Evolutionary conservation across 805 yeast species (phyloP), one percentile per base, ranked within the genome.

Genomic region (Kuraishia borneana): DNA sequence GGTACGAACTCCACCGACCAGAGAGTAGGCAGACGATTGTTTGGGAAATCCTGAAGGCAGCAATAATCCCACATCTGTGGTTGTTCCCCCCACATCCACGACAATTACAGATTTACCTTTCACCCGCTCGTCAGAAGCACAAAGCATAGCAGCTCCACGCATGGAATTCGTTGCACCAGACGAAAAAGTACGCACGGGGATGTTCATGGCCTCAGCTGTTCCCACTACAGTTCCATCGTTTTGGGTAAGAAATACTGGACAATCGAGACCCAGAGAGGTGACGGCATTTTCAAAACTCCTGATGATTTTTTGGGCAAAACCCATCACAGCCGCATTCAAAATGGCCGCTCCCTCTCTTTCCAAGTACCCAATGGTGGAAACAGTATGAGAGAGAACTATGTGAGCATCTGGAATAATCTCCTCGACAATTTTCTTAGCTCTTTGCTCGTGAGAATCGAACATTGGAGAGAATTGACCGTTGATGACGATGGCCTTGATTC

Each of bases 41-140:
- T 69, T 47, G 5, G 72, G 73, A 44, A 65, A 67, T 1, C 72
- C 72, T 13, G 61, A 43, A 3, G 67, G 59, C 8, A 67, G 44
- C 23, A 67, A 39, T 31, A 64, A 39, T 7, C 73, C 72, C 12
- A 65, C 67, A 44, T 67, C 72, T 6, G 70, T 50, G 3, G 73
- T 67, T 8, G 73, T 67, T 7, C 73, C 73, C n/a, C 73, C 73
- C 26, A 67, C 59, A 43, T 67, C 73, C 25, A 58, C 58, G n/a
- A 67, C 69, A 30, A 63, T 42, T 10, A 56, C 51, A 25, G 45
- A 42, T 23, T 45, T 36, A 10, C 53, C 56, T 14, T 20, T 14
- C 4, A 41, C 36, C 6, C 38, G 36, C n/a, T 35, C 26, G 12
- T 42, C 42, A 18, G 46, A 32, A 33, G 54, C 31, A 37, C 65